Conservation (phyloP, 495 filamentous ascomycete genomes). For the Coniosporium apollinis region DNA sequence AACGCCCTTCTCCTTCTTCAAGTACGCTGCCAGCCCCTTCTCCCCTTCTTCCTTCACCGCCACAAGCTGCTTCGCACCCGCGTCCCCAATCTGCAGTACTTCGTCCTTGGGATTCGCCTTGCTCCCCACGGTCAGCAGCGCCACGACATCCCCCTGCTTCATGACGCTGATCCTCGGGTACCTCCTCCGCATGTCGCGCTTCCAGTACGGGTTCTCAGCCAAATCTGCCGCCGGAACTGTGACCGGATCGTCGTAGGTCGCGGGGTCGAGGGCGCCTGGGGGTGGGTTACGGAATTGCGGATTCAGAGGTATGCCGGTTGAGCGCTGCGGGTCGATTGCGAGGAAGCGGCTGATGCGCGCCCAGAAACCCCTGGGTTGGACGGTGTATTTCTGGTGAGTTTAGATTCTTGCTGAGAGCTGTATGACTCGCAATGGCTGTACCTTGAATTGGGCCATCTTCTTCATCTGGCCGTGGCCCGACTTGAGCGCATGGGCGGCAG, state of each 20-base stretch:
- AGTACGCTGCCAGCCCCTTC: slow-evolving; percentile 50
- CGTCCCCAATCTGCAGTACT: slow-evolving; percentile 60
- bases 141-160: slow-evolving; percentile 69
- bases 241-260: slow-evolving; percentile 72
- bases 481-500: too few relatives aligned
- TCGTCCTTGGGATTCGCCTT: slow-evolving; percentile 64
- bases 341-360: slow-evolving; percentile 61
- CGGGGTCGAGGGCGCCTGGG: slow-evolving; percentile 62
- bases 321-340: slow-evolving; percentile 76
- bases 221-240: slow-evolving; percentile 86
- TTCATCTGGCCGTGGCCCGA: too few relatives aligned
- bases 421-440: not conserved
- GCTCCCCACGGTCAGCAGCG: slow-evolving; percentile 71
- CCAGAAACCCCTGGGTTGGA: slow-evolving; percentile 84
- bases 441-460: not conserved
- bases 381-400: slow-evolving; percentile 72
- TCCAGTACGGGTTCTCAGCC: slow-evolving; percentile 97
- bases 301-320: slow-evolving; percentile 82
- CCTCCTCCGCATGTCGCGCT: slow-evolving; percentile 69
- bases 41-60: slow-evolving; percentile 63
- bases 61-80: slow-evolving; percentile 62
- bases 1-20: slow-evolving; percentile 49
- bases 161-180: slow-evolving; percentile 76
- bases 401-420: not conserved
- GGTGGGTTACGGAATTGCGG: slow-evolving; percentile 79